A percentile compares a stretch with the other conserved stretches of the same genome.
These are phyloP conservation scores for Porcisia deanei DNA, from an alignment of 208 protist species.

Conservation along the genomic window DNA sequence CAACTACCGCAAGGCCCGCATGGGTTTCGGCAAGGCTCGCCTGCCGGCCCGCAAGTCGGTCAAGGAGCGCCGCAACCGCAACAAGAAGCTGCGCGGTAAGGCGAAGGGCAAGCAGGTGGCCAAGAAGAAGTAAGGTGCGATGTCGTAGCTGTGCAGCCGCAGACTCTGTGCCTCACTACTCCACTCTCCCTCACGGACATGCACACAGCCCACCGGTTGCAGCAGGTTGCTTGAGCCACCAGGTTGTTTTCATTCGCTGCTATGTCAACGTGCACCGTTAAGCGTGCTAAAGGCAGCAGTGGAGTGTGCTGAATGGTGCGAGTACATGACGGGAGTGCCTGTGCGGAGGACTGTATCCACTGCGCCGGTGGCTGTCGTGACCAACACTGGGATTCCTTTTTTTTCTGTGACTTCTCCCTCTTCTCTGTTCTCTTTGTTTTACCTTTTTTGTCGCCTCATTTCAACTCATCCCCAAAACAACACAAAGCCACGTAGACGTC, in stretches of 20 bases:
- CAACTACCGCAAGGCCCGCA: conserved; percentile 97
- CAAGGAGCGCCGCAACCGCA: conserved; percentile 99
- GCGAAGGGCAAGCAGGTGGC: conserved; percentile 93
- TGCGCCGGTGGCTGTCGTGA: not conserved
- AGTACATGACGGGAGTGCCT: not conserved
- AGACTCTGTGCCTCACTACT: not conserved
- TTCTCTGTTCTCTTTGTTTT: conserved; percentile 9
- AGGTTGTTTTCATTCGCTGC: not conserved
- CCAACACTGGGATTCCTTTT: not conserved
- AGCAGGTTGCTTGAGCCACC: not conserved
- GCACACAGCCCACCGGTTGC: not conserved
- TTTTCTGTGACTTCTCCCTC: not conserved
- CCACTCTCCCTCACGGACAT: not conserved
- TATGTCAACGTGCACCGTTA: not conserved
- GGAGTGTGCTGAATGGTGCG: not conserved
- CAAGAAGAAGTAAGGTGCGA: conserved; percentile 91
- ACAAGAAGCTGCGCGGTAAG: conserved; percentile 98
- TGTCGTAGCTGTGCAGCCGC: not conserved
- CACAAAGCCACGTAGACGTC: not conserved
- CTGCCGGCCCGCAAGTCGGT: conserved; percentile 96
- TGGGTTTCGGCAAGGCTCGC: conserved; percentile 91
- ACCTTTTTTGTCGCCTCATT: conserved; percentile 9
- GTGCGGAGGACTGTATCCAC: not conserved
- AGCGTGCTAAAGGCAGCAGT: not conserved
- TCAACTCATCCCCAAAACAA: not conserved